These are phyloP conservation scores for Neurospora sp. DNA, from an alignment of 495 filamentous ascomycete species.

Conservation along the genomic window DNA sequence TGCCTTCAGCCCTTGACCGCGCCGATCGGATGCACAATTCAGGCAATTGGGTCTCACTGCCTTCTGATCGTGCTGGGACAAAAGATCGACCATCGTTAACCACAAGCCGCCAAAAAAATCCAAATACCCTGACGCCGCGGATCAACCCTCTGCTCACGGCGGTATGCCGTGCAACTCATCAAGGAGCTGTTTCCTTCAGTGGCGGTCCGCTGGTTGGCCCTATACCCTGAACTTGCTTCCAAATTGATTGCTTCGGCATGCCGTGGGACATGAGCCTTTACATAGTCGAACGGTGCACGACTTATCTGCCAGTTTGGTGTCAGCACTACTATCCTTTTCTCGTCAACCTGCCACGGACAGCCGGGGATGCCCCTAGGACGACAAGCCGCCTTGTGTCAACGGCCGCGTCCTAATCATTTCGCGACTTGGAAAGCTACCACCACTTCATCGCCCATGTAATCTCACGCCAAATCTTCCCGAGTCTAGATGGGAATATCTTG, in stretches of 20 bases:
- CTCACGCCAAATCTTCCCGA: background rate
- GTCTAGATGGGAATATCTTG: background rate
- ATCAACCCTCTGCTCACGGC: background rate
- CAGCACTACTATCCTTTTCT: constrained; percentile 12
- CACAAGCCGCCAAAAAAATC: background rate
- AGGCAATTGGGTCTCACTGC: background rate
- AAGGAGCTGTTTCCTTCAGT: background rate
- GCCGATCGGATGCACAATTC: background rate
- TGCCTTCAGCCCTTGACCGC: background rate
- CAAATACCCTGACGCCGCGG: background rate
- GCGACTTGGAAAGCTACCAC: background rate
- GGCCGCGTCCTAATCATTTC: constrained; percentile 4
- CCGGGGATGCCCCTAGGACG: constrained; percentile 6
- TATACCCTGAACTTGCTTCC: background rate
- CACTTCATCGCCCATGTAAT: background rate
- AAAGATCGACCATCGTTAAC: background rate
- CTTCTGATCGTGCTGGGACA: background rate
- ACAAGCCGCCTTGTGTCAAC: constrained; percentile 7
- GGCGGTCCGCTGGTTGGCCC: background rate
- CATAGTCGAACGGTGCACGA: constrained; percentile 3
- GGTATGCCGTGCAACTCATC: background rate
- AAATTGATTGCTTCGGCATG: constrained; percentile 14
- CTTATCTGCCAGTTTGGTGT: background rate
- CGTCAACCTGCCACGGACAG: constrained; percentile 13
- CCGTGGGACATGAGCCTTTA: constrained; percentile 11